Base-by-base conservation (phyloP, 2,329 filamentous ascomycete species). In the Diaporthe aspalathi region DNA sequence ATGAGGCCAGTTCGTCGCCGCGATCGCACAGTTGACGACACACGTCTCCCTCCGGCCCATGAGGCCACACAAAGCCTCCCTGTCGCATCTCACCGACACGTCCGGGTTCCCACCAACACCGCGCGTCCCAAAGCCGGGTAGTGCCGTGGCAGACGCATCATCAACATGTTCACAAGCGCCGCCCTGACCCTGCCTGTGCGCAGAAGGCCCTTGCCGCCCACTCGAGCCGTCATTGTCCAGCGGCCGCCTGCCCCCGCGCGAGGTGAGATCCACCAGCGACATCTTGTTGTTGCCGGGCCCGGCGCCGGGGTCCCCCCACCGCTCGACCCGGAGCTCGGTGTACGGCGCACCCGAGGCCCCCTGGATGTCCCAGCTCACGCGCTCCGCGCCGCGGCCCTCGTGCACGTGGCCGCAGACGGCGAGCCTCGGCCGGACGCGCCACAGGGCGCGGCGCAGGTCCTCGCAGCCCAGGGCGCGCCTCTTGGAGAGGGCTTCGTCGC, bases 11-110 rank as follows among this genome's bases (percentile, higher is more conserved):
- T 88, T 90, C 27, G 86, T 90, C 53, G 89, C 90, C 85, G 92
- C 88, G 73, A 95, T 90, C 24, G 93, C 90, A 35, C 93, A 93
- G 81, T 97, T 97, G 75, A 96, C 87, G 67, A 97, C 83, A 78
- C 91, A 95, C 1, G 93, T 96, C 82, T 95, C 92, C 72, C 78
- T 83, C 75, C 89, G 85, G 56, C 84, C 83, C 74, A 81, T 78
- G 38, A 84, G 79, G 3, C 83, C 83, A 3, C 75, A 74, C 47
- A 87, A 77, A 3, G 83, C 84, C 56, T 76, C 76, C 40, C 78
- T 74, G 74, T 88, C 84, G 71, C 81, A 83, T 45, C 83, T 79
- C 45, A 75, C 76, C 22, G 84, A 85, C 20, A 47, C 29, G 2
- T 75, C 76, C 68, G 83, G 80, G 66, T 83, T 76, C 6, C 82